Evolutionary conservation across 2,329 filamentous ascomycete genomes (phyloP), one percentile per base, ranked within the genome.

Genomic region (Aspergillus fructus): DNA sequence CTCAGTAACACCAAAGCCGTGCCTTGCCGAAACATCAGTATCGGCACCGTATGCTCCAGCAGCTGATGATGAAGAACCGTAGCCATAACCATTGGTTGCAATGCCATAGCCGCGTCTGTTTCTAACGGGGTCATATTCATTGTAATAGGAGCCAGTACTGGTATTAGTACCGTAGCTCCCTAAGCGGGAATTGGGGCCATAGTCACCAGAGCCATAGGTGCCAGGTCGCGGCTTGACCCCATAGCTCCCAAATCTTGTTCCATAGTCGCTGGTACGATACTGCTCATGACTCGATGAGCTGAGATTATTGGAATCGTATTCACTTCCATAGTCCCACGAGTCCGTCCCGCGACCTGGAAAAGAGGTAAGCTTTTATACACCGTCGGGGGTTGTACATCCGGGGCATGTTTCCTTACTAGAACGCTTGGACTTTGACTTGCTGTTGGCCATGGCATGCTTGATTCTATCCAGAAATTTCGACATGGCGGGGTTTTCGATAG

Each of bases 181-280:
- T 21, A 50, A 30, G 27, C 53, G 41, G 59, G 48, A 70, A 61
- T 55, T 76, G 72, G 27, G 69, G 70, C 74, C 47, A 46, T 56
- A 51, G 17, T 42, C 33, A 12, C 33, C 53, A 23, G 58, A 64
- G 33, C 81, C 57, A 48, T 62, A 59, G 74, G 21, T 55, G 41
- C 47, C 55, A 82, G 83, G 62, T 85, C 83, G 8, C 70, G 64
- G 34, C 80, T 78, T 69, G 84, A 85, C n/a, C 72, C 74, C 5
- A 43, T 56, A 43, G 34, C 42, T 39, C 11, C 48, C 57, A 19
- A 46, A 49, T 45, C 19, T 50, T 13, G 55, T 64, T 39, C 81
- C 50, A 24, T 62, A 59, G 75, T 21, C 49, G 27, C 37, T 23
- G 82, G 83, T 61, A 84, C 83, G 6, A 71, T 15, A 27, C 13